Conservation (phyloP, 352 stramenopile genomes). For the Phytophthora europaea region DNA sequence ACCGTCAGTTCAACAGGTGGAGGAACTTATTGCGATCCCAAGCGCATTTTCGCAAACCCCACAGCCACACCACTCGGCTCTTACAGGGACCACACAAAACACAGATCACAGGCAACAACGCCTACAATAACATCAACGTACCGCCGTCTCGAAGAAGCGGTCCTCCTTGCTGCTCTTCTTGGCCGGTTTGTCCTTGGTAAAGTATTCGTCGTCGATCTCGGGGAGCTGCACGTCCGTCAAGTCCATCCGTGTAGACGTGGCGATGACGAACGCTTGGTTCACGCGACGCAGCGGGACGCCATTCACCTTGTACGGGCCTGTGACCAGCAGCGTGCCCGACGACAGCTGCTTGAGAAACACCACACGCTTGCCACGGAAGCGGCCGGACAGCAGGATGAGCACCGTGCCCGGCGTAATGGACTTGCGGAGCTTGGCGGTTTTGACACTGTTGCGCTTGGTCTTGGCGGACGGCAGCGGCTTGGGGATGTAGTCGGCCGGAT, state of each 20-base stretch:
- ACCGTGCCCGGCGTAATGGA: constrained; percentile 98
- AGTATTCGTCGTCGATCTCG: constrained; percentile 95
- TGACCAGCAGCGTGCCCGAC: constrained; percentile 97
- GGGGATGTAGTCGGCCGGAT: constrained; percentile 74
- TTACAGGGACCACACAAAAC: constrained; percentile 27
- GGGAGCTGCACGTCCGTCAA: constrained; percentile 92
- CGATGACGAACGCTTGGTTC: constrained; percentile 99
- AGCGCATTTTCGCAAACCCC: constrained; percentile 53
- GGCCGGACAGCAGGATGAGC: constrained; percentile 97
- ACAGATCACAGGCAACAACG: constrained; percentile 9
- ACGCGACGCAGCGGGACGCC: constrained; percentile 98
- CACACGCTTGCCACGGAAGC: constrained; percentile 98
- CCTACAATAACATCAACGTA: constrained; percentile 43
- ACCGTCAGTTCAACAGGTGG: constrained; percentile 30
- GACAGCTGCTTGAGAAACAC: constrained; percentile 98
- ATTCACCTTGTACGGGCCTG: constrained; percentile 99
- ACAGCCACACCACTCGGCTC: constrained; percentile 11
- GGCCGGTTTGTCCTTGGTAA: constrained; percentile 83
- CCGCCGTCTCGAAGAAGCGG: constrained; percentile 86
- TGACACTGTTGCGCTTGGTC: constrained; percentile 79
- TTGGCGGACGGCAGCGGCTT: constrained; percentile 71
- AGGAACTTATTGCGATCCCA: constrained; percentile 73
- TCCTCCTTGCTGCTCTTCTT: constrained; percentile 88
- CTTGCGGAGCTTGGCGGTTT: constrained; percentile 95
- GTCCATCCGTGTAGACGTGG: constrained; percentile 98